These are phyloP conservation scores for Cladophialophora psammophila DNA, from an alignment of 2,329 filamentous ascomycete genomes.

Conservation along the genomic window DNA sequence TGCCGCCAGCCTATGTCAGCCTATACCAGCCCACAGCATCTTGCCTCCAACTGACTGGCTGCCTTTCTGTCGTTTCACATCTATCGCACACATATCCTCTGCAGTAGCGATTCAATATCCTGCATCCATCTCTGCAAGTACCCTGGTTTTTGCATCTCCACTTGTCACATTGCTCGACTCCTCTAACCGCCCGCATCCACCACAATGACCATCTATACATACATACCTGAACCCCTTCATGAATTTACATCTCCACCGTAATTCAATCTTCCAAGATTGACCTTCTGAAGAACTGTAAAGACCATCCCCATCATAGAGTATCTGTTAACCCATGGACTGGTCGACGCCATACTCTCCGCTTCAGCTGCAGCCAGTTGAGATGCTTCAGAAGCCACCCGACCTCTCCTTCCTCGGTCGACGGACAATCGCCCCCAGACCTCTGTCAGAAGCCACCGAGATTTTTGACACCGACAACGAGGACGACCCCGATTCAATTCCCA, in stretches of 20 bases:
- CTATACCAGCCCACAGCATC: conserved; percentile 25
- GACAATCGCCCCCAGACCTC: conserved; percentile 39
- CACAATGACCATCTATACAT: conserved; percentile 34
- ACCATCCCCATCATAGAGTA: conserved; percentile 6
- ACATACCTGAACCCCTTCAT: conserved; percentile 36
- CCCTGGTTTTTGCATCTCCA: conserved; percentile 27
- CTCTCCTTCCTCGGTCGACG: conserved; percentile 35
- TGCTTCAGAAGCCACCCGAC: conserved; percentile 36
- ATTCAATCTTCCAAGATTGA: conserved; percentile 27
- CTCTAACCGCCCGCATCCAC: conserved; percentile 33
- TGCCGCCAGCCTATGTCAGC: conserved; percentile 35
- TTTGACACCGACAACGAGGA: conserved; percentile 48
- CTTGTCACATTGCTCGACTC: conserved; percentile 33
- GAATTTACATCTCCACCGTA: conserved; percentile 37
- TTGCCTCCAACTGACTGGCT: conserved; percentile 28
- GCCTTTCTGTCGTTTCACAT: conserved; percentile 34
- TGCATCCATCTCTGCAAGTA: conserved; percentile 28
- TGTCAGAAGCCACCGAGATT: conserved; percentile 48
- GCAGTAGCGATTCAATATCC: conserved; percentile 31
- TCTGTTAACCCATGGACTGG: conserved; percentile 35
- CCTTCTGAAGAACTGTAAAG: conserved; percentile 7
- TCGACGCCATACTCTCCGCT: conserved; percentile 24
- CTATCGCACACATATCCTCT: conserved; percentile 34
- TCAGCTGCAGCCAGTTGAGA: conserved; percentile 31
- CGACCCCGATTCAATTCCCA: conserved; percentile 41